phyloP scores from a whole-genome alignment of 257 asterid genomes.

The Solanum ossicruentum region DNA sequence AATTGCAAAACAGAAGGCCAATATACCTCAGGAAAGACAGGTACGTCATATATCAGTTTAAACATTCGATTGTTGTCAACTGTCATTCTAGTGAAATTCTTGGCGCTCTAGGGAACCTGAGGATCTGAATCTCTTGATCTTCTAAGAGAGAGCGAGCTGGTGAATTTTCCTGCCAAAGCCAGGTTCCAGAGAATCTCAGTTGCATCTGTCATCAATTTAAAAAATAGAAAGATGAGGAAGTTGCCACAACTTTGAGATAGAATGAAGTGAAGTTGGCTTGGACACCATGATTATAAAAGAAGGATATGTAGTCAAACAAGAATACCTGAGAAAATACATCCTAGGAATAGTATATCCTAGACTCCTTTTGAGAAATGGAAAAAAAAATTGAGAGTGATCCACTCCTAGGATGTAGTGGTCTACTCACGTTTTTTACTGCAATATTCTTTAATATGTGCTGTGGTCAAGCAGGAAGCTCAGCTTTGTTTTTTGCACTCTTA shows the following conservation, averaged over 20 bases:
- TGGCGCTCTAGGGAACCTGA: background rate
- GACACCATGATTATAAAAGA: no score
- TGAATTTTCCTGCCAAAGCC: background rate
- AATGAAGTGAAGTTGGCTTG: background rate
- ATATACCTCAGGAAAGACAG: conserved; percentile 75
- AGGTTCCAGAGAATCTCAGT: background rate
- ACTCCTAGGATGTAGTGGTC: background rate
- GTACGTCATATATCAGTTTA: conserved; percentile 12
- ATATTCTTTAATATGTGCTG: background rate
- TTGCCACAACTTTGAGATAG: background rate
- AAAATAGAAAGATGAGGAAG: background rate
- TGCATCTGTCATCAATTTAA: background rate
- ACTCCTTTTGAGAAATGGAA: background rate
- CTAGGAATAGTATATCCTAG: background rate
- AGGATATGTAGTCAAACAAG: background rate
- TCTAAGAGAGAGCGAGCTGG: background rate
- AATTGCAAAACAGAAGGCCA: conserved; percentile 86
- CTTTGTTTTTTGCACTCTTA: background rate
- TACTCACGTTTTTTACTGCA: background rate
- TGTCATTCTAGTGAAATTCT: background rate
- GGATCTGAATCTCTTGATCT: background rate
- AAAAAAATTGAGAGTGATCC: background rate
- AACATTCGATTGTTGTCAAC: background rate
- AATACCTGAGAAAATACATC: background rate
- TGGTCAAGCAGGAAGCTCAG: background rate